Evolutionary conservation across 2,329 filamentous ascomycete genomes (phyloP).

Genomic region (Fusarium xyrophilum): DNA sequence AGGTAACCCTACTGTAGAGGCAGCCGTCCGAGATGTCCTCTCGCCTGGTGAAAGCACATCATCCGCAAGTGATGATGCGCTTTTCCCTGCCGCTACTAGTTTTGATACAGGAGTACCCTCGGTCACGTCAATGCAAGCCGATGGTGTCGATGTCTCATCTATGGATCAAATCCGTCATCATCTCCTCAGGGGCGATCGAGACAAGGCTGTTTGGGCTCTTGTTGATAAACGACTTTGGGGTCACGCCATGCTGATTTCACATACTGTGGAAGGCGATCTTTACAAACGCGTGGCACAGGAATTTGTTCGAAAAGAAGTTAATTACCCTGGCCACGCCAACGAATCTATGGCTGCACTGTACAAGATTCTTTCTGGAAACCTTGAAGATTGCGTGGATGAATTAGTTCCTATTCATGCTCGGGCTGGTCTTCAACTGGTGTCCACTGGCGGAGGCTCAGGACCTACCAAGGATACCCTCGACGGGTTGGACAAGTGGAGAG

Average conservation of each 20-base stretch:
- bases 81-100: conserved; percentile 36
- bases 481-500: conserved; percentile 91
- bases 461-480: conserved; percentile 76
- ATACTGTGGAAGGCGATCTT: conserved; percentile 76
- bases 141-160: conserved; percentile 72
- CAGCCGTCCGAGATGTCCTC: conserved; percentile 76
- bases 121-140: conserved; percentile 57
- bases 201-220: conserved; percentile 91
- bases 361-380: conserved; percentile 91
- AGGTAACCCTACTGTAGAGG: conserved; percentile 72
- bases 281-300: conserved; percentile 96
- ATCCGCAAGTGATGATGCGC: conserved; percentile 36
- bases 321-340: conserved; percentile 77
- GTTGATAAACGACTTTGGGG: conserved; percentile 95
- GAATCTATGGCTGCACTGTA: conserved; percentile 92
- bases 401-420: conserved; percentile 91
- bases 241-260: conserved; percentile 89
- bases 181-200: conserved; percentile 81
- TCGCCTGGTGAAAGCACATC: conserved; percentile 59
- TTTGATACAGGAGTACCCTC: conserved; percentile 39
- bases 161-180: conserved; percentile 75
- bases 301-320: conserved; percentile 94
- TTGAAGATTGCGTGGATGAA: conserved; percentile 93
- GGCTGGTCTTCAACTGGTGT: conserved; percentile 89
- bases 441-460: conserved; percentile 68